Evolutionary conservation across 306 rosid genomes (phyloP).

Genomic region (Rosa lucieae): DNA sequence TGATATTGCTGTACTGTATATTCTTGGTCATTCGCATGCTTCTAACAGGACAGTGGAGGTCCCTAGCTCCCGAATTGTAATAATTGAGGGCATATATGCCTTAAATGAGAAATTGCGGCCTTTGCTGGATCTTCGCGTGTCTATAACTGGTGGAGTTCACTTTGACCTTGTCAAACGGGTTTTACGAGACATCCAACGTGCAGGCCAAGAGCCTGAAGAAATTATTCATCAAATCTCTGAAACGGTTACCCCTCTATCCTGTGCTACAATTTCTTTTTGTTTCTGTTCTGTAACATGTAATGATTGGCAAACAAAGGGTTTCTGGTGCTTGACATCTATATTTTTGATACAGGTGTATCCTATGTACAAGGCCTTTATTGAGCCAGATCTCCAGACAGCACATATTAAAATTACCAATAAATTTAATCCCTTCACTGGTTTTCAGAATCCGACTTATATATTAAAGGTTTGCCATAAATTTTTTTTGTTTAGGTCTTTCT

Average conservation of each 20-base stretch:
- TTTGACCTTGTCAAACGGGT: conserved; percentile 98
- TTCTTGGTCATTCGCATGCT: conserved; percentile 25
- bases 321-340: conserved; percentile 22
- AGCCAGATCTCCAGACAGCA: conserved; percentile 98
- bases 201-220: conserved; percentile 98
- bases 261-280: conserved; percentile 27
- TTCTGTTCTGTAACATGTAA: conserved; percentile 14
- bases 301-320: conserved; percentile 15
- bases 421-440: conserved; percentile 93
- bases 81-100: conserved; percentile 95
- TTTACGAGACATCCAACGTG: conserved; percentile 95
- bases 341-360: conserved; percentile 76
- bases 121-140: conserved; percentile 91
- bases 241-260: conserved; percentile 70
- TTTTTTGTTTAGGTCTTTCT: background rate
- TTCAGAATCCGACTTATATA: conserved; percentile 92
- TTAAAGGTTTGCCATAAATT: conserved; percentile 51
- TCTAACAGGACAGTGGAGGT: conserved; percentile 77
- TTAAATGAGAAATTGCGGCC: conserved; percentile 86
- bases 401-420: conserved; percentile 90
- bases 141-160: conserved; percentile 97
- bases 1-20: background rate
- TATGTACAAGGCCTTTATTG: conserved; percentile 98
- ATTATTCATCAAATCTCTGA: conserved; percentile 97
- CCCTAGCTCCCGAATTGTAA: conserved; percentile 79